Base-by-base conservation (phyloP, 495 filamentous ascomycete genomes). In the Rhypophila decipiens region DNA sequence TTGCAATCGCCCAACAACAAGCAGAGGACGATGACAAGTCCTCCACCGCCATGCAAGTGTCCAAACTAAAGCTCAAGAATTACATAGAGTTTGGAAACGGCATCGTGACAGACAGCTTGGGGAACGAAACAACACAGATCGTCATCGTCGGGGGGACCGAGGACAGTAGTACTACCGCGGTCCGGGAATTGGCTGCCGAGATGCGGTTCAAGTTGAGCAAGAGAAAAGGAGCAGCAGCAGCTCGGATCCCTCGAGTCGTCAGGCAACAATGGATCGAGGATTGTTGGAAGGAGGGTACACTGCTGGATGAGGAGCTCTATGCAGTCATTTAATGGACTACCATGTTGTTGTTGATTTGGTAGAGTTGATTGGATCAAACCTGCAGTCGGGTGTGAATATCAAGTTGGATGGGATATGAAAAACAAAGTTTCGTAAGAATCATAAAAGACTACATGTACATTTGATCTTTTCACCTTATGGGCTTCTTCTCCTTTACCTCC, bases 221-320 rank as follows among this genome's bases (percentile, higher is more conserved):
- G 47, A 56, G 66, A 46, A 60, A 63, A 69, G 40, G 4, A 68
- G 40, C 5, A 7, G n/a, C n/a, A n/a, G n/a, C n/a, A n/a, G n/a
- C n/a, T n/a, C n/a, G n/a, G n/a, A 52, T 88, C 13, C 88, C 91
- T 1, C 73, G 90, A 54, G 64, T 95, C 20, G 85, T 96, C 11
- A 79, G 66, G 1, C 52, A 69, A 20, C 69, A 72, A 17, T 98
- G 93, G 93, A 68, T 96, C 1, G 74, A 80, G 41, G 79, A 88
- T 48, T 85, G 86, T 56, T 94, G 90, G 87, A 67, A 67, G 48
- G 84, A 88, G 63, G 73, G 73, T 47, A 95, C 91, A 7, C 51
- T 86, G 37, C 56, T 97, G 44, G 89, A 96, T 60, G 93, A 96
- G 76, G 87, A 90, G 53, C 67, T 64, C 24, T 78, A 72, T 57